Percentiles rank a stretch among this genome's conserved stretches.
phyloP scores from a whole-genome alignment of 1,284 basidiomycete species.

The Tilletiopsis washingtonensis region DNA sequence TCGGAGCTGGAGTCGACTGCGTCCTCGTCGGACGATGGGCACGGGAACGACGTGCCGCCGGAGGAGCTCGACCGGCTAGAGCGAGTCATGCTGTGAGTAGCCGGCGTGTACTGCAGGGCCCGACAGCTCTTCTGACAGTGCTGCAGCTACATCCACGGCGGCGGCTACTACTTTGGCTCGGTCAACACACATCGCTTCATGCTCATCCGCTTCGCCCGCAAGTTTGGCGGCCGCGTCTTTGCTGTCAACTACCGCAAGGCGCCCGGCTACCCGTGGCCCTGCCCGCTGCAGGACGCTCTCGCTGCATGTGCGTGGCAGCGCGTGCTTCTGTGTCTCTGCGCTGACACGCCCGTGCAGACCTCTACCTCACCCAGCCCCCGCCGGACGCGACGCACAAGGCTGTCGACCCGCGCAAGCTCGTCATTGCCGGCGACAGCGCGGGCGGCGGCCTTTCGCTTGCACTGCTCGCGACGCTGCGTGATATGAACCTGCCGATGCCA shows the following conservation, averaged over 20 bases:
- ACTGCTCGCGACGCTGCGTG: slow-evolving; percentile 82
- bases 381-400: slow-evolving; percentile 56
- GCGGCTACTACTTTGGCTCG: slow-evolving; percentile 53
- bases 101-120: neutral
- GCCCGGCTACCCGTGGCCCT: slow-evolving; percentile 68
- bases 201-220: slow-evolving; percentile 48
- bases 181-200: slow-evolving; percentile 52
- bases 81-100: slow-evolving; percentile 30
- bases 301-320: no score
- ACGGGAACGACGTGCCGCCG: no score
- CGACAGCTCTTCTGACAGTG: no score
- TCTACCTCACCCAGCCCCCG: slow-evolving; percentile 67
- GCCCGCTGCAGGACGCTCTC: slow-evolving; percentile 76
- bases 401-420: slow-evolving; percentile 71
- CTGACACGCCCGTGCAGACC: no score
- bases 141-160: slow-evolving; percentile 41
- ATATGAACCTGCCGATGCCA: slow-evolving; percentile 70
- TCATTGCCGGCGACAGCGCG: slow-evolving; percentile 81
- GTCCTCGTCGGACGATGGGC: no score
- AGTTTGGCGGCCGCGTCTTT: slow-evolving; percentile 49
- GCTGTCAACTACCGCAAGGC: slow-evolving; percentile 47
- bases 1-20: no score
- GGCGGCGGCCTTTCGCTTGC: slow-evolving; percentile 82
- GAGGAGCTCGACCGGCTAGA: slow-evolving; percentile 40
- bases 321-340: no score